Evolutionary conservation across 2,329 filamentous ascomycete species (phyloP).

Genomic region (Aspergillus viridinutans): DNA sequence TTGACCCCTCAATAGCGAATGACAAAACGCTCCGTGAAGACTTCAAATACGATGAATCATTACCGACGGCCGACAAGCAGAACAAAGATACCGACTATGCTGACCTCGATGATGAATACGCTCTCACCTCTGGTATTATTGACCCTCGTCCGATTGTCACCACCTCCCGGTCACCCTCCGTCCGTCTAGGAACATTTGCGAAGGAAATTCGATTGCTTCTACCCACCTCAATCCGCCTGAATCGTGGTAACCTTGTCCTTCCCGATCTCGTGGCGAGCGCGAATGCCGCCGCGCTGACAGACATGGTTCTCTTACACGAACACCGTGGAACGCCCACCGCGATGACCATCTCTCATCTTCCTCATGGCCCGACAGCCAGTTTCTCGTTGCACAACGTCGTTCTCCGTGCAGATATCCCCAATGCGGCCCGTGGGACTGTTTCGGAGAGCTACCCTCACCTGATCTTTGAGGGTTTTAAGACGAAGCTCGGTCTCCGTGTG

Average conservation of each 20-base stretch:
- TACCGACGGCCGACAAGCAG: constrained; percentile 49
- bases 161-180: constrained; percentile 82
- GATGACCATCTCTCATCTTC: constrained; percentile 79
- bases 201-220: constrained; percentile 85
- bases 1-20: constrained; percentile 77
- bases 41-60: constrained; percentile 89
- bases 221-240: constrained; percentile 81
- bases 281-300: constrained; percentile 72
- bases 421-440: constrained; percentile 79
- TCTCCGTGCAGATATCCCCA: constrained; percentile 86
- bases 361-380: constrained; percentile 80
- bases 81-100: constrained; percentile 82
- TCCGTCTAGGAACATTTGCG: constrained; percentile 79
- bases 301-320: constrained; percentile 85
- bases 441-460: constrained; percentile 91
- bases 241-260: constrained; percentile 84
- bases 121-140: constrained; percentile 81
- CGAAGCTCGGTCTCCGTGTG: constrained; percentile 72
- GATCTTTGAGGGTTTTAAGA: constrained; percentile 91
- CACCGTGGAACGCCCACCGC: constrained; percentile 90
- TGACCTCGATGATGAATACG: constrained; percentile 88
- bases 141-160: constrained; percentile 88
- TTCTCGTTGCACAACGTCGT: constrained; percentile 93
- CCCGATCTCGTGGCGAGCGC: constrained; percentile 80
- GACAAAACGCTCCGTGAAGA: constrained; percentile 80